A percentile compares a stretch with the other conserved stretches of the same genome.
phyloP scores from a whole-genome alignment of 1,139 yeast species.

The Diutina scorzettiae region DNA sequence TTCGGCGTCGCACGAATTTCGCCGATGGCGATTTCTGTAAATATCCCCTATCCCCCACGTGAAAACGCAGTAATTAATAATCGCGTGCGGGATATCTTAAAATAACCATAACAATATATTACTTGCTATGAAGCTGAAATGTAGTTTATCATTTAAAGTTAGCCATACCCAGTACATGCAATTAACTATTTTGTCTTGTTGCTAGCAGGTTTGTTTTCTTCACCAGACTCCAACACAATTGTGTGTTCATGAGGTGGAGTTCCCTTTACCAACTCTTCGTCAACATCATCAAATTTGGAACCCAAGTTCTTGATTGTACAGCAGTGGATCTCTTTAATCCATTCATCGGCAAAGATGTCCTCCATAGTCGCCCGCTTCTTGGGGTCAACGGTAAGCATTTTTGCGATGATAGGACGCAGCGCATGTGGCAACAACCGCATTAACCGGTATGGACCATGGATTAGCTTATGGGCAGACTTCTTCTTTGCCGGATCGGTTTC shows the following conservation, averaged over 20 bases:
- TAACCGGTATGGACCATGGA: conserved; percentile 79
- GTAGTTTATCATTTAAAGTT: too few relatives aligned
- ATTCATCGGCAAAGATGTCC: conserved; percentile 56
- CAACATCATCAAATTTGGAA: conserved; percentile 20
- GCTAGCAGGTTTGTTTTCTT: not conserved
- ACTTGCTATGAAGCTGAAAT: too few relatives aligned
- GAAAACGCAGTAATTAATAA: too few relatives aligned
- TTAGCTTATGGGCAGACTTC: conserved; percentile 27
- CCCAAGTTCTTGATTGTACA: conserved; percentile 22
- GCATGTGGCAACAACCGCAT: conserved; percentile 81
- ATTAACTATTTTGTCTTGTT: not conserved
- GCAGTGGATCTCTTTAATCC: conserved; percentile 52
- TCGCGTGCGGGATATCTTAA: too few relatives aligned
- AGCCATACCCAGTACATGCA: too few relatives aligned
- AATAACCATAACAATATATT: too few relatives aligned
- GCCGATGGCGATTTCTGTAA: too few relatives aligned
- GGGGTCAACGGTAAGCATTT: conserved; percentile 66
- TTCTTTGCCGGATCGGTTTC: conserved; percentile 14
- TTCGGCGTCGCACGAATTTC: too few relatives aligned
- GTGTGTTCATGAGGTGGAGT: conserved; percentile 32
- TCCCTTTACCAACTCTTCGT: conserved; percentile 28
- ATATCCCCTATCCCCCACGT: too few relatives aligned
- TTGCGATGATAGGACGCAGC: conserved; percentile 63
- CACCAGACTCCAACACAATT: conserved; percentile 17
- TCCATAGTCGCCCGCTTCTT: conserved; percentile 53